Percentiles rank a stretch among this genome's conserved stretches.
Conservation (phyloP, 352 stramenopile genomes). For the Vaucheria bursata region DNA sequence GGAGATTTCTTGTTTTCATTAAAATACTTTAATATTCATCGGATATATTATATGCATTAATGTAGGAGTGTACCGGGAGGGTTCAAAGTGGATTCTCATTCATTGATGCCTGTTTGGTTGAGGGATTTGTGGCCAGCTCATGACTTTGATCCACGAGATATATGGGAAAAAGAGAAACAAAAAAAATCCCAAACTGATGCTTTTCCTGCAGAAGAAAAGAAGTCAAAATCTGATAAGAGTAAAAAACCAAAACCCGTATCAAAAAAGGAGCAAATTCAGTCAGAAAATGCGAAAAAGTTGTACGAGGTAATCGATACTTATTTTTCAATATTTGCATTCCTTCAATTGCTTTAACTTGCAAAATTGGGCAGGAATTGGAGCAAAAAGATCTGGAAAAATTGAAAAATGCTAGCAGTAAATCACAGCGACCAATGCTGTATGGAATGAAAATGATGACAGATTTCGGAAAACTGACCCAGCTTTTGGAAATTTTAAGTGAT, state of each 20-base stretch:
- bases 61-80: no score
- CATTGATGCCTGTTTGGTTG: slow-evolving; percentile 46
- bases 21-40: no score
- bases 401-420: slow-evolving; percentile 46
- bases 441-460: slow-evolving; percentile 43
- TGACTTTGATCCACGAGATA: slow-evolving; percentile 42
- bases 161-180: slow-evolving; percentile 41
- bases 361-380: slow-evolving; percentile 17
- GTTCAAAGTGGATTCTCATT: slow-evolving; percentile 9
- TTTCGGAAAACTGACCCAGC: slow-evolving; percentile 38
- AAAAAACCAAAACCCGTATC: neutral
- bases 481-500: slow-evolving; percentile 48
- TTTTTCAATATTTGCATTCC: neutral
- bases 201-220: slow-evolving; percentile 7
- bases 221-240: slow-evolving; percentile 24
- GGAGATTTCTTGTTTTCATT: no score
- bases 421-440: slow-evolving; percentile 30
- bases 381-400: slow-evolving; percentile 49
- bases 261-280: slow-evolving; percentile 48
- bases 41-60: no score
- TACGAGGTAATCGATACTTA: slow-evolving; percentile 26
- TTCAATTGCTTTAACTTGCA: neutral
- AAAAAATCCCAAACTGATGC: slow-evolving; percentile 26
- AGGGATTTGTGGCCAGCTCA: slow-evolving; percentile 45
- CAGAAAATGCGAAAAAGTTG: slow-evolving; percentile 40